Conservation (phyloP, 192 early-diverging fungal genomes). For the Linnemannia schmuckeri region DNA sequence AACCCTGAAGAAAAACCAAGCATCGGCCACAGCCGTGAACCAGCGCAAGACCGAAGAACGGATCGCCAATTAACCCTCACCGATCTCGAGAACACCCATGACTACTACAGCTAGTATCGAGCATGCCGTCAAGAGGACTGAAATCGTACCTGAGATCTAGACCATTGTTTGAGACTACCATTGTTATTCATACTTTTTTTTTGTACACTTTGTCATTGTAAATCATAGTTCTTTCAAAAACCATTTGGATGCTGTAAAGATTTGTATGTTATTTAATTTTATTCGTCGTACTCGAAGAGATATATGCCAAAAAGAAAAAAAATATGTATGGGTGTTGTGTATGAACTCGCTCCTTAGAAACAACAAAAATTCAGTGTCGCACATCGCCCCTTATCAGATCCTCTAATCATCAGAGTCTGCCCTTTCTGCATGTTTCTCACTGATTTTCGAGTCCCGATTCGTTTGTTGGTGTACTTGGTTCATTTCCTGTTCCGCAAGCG, state of each 20-base stretch:
- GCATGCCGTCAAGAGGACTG: constrained; percentile 1
- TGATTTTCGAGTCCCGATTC: no score
- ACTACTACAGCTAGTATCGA: not conserved
- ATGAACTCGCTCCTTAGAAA: no score
- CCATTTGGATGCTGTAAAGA: no score
- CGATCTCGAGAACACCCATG: constrained; percentile 39
- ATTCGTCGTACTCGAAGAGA: not conserved
- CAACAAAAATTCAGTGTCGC: no score
- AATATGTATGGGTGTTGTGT: not conserved
- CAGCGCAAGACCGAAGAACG: constrained; percentile 85
- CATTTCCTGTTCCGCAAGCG: not conserved
- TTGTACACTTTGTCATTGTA: not conserved
- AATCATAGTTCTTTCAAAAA: not conserved
- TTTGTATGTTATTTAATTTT: not conserved
- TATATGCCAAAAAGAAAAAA: not conserved
- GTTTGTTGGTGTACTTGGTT: not conserved
- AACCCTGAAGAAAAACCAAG: constrained; percentile 79
- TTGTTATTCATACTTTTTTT: not conserved
- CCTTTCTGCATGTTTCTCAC: no score
- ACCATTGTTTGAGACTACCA: not conserved
- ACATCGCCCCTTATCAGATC: no score
- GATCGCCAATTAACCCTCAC: constrained; percentile 64
- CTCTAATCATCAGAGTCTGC: no score
- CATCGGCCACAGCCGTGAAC: constrained; percentile 80
- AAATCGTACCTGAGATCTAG: constrained; percentile 8